Evolutionary conservation across 306 rosid genomes (phyloP).

Genomic region (Ceratonia siliqua): DNA sequence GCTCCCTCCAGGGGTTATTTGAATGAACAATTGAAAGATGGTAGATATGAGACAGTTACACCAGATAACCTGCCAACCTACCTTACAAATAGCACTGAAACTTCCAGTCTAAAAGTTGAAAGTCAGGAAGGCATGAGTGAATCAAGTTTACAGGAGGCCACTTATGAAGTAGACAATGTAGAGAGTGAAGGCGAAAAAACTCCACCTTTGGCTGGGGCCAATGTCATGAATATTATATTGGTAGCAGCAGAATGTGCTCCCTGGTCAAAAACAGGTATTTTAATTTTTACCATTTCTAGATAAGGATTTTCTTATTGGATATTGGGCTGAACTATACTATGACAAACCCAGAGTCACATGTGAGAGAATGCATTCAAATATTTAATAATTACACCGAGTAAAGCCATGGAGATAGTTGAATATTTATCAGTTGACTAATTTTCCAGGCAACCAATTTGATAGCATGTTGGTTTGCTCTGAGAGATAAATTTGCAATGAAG

Average conservation of each 20-base stretch:
- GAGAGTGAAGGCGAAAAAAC: slow-evolving; percentile 42
- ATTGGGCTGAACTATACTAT: not conserved
- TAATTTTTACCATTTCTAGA: slow-evolving; percentile 1
- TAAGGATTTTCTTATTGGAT: slow-evolving; percentile 21
- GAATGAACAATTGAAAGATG: slow-evolving; percentile 31
- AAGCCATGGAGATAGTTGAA: not conserved
- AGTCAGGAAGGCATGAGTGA: slow-evolving; percentile 31
- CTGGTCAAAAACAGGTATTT: slow-evolving; percentile 85
- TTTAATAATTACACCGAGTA: not conserved
- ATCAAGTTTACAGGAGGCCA: slow-evolving; percentile 32
- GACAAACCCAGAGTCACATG: not conserved
- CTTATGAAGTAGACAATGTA: slow-evolving; percentile 30
- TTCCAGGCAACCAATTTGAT: not conserved
- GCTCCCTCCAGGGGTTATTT: slow-evolving; percentile 29
- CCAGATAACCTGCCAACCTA: slow-evolving; percentile 41
- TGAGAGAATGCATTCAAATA: not conserved
- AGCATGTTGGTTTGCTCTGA: not conserved
- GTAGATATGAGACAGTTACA: slow-evolving; percentile 32
- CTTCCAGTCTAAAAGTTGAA: slow-evolving; percentile 35
- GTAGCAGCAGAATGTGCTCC: slow-evolving; percentile 96
- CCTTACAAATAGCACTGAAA: slow-evolving; percentile 28
- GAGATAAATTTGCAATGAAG: not conserved
- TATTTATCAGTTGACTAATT: not conserved
- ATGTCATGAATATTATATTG: slow-evolving; percentile 84
- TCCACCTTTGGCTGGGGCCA: slow-evolving; percentile 85